Evolutionary conservation across 257 asterid genomes (phyloP), one percentile per base, ranked within the genome.

Genomic region (Nyctanthes arbortristis): DNA sequence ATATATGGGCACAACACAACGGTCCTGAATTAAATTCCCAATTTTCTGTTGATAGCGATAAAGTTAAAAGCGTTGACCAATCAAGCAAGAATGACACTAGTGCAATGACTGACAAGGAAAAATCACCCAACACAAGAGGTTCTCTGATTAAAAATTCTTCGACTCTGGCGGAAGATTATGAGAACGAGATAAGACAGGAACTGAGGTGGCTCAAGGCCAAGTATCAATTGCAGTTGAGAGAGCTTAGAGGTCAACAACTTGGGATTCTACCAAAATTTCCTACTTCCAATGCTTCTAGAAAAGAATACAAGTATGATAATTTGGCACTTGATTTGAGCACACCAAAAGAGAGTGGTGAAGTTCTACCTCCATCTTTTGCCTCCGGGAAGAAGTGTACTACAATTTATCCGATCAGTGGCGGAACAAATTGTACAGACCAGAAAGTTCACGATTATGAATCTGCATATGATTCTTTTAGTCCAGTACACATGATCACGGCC

Each of bases 151-250:
- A 75, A 70, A 70, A 56, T 12, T 39, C 76, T 70, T 84, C 83
- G 24, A 63, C 78, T 52, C 58, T 16, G 2, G 67, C 68, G 2
- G 80, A 75, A 13, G 78, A 72, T 30, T 47, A 75, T 16, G 86
- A 77, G 58, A 81, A 84, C 8, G 89, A 85, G 78, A 80, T 72
- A 11, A 70, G 68, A 63, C 84, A 79, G 63, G 93, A 84, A 64
- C 39, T 83, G 34, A 80, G 86, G 73, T 85, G 94, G 94, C 87
- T 87, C 25, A 85, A 87, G 87, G 92, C 87, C 56, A 89, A 79
- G 81, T 85, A 81, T 63, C 87, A 78, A 60, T 70, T 66, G 77
- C 89, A 84, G 65, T 30, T 84, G 79, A 84, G 82, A 66, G 88
- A 80, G 36, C 74, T 87, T 33, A 79, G 74, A 28, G 81, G 81